Percentiles rank a stretch among this genome's conserved stretches.
These are phyloP conservation scores for Cercospora sp. DNA, from an alignment of 2,329 filamentous ascomycete genomes.

Conservation along the genomic window DNA sequence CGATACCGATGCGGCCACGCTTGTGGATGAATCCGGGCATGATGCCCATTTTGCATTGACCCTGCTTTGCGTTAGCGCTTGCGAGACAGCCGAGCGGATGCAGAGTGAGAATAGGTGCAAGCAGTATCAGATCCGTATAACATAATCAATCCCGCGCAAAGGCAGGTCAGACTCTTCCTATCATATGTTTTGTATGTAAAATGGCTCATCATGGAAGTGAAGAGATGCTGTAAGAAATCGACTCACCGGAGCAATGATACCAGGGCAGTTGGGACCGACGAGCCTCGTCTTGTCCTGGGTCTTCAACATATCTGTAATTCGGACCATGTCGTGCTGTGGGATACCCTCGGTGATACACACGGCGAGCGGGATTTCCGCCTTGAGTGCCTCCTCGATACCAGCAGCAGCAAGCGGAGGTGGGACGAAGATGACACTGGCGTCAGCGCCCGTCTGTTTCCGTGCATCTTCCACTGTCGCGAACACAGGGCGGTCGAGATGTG, in stretches of 20 bases:
- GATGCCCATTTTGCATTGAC: conserved; percentile 99
- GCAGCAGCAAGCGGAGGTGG: conserved; percentile 91
- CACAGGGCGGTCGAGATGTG: conserved; percentile 88
- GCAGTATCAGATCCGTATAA: conserved; percentile 14
- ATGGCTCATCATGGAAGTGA: conserved; percentile 28
- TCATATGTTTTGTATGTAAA: conserved; percentile 36
- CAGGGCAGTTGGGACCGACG: conserved; percentile 96
- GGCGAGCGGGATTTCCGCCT: conserved; percentile 88
- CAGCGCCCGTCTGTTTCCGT: conserved; percentile 85
- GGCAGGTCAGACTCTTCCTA: conserved; percentile 42
- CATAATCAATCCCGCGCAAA: conserved; percentile 36
- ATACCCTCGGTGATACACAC: conserved; percentile 99
- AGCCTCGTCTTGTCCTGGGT: conserved; percentile 95
- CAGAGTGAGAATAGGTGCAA: conserved; percentile 18
- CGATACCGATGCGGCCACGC: conserved; percentile 96
- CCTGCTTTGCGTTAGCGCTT: conserved; percentile 48
- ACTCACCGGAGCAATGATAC: conserved; percentile 78
- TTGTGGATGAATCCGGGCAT: conserved; percentile 99
- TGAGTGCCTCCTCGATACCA: conserved; percentile 94
- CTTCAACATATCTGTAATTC: conserved; percentile 97
- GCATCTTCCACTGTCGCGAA: conserved; percentile 88
- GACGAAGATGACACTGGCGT: conserved; percentile 92
- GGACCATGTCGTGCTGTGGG: conserved; percentile 98
- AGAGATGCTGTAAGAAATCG: neutral
- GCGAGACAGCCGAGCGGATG: neutral